A percentile compares a stretch with the other conserved stretches of the same genome.
Conservation (phyloP, 129 eudicot species). For the Silybum marianum region DNA sequence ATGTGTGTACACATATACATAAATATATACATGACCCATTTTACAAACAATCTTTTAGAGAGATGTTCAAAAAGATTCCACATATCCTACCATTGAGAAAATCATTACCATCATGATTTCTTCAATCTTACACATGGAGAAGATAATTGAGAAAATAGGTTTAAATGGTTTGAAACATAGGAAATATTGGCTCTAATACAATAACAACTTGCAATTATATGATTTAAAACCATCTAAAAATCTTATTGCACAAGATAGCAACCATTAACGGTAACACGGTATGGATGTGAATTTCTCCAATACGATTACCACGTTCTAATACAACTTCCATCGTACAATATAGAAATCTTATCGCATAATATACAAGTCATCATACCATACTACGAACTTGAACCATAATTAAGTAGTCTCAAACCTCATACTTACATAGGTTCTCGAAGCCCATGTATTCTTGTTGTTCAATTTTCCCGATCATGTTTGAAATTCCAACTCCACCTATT, state of each 20-base stretch:
- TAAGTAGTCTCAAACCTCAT: constrained; percentile 20
- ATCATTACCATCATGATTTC: too few species aligned
- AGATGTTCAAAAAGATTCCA: too few species aligned
- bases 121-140: too few species aligned
- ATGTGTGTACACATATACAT: too few species aligned
- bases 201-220: not conserved
- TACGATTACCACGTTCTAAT: not conserved
- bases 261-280: not conserved
- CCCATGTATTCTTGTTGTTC: constrained; percentile 88
- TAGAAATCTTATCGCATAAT: not conserved
- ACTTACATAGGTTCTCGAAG: constrained; percentile 89
- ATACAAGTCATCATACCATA: not conserved
- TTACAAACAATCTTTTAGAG: too few species aligned
- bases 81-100: too few species aligned
- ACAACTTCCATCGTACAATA: not conserved
- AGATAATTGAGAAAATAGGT: too few species aligned
- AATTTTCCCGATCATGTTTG: constrained; percentile 81
- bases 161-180: too few species aligned
- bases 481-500: constrained; percentile 93
- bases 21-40: too few species aligned
- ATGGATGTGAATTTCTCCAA: not conserved
- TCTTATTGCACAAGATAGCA: not conserved
- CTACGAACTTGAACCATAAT: not conserved
- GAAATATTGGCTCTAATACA: not conserved
- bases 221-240: too few species aligned